Evolutionary conservation across 495 filamentous ascomycete species (phyloP).

Genomic region (Aspergillus leporis): DNA sequence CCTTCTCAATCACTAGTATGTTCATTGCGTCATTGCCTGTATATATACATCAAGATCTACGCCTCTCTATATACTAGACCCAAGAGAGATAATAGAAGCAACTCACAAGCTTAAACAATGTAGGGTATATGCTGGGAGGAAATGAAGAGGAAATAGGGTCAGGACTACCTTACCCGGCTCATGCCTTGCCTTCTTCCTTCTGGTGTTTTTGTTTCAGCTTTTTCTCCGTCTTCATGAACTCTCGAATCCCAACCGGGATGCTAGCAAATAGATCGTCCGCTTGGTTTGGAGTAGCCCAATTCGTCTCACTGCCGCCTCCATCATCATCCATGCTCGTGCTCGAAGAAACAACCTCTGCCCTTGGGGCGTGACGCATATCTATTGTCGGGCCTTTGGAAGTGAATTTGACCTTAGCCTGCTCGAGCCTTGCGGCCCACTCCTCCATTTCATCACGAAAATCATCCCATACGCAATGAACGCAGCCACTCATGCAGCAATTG

Average conservation of each 20-base stretch:
- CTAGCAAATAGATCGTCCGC: constrained; percentile 67
- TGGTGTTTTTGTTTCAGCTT: constrained; percentile 74
- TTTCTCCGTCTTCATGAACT: constrained; percentile 98
- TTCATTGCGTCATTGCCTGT: not conserved
- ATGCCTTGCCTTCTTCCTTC: constrained; percentile 26
- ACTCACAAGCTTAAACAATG: not conserved
- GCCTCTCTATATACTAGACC: not conserved
- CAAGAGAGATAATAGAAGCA: not conserved
- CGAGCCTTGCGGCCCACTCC: constrained; percentile 67
- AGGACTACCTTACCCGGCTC: not conserved
- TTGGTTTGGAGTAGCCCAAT: constrained; percentile 52
- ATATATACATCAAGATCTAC: constrained; percentile 10
- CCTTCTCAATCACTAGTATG: not conserved
- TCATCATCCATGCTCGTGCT: constrained; percentile 76
- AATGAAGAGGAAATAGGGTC: not conserved
- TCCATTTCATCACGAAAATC: constrained; percentile 86
- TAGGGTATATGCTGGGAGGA: not conserved
- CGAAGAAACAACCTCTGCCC: constrained; percentile 40
- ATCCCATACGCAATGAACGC: constrained; percentile 98
- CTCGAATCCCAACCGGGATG: constrained; percentile 89
- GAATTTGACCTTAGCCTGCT: constrained; percentile 51
- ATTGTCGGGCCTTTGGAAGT: constrained; percentile 25
- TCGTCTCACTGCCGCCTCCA: constrained; percentile 69
- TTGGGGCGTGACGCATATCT: constrained; percentile 35
- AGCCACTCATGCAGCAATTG: constrained; percentile 99